A percentile compares a stretch with the other conserved stretches of the same genome.
Evolutionary conservation across 2,329 filamentous ascomycete genomes (phyloP).

Genomic region (Calycina herbarum): DNA sequence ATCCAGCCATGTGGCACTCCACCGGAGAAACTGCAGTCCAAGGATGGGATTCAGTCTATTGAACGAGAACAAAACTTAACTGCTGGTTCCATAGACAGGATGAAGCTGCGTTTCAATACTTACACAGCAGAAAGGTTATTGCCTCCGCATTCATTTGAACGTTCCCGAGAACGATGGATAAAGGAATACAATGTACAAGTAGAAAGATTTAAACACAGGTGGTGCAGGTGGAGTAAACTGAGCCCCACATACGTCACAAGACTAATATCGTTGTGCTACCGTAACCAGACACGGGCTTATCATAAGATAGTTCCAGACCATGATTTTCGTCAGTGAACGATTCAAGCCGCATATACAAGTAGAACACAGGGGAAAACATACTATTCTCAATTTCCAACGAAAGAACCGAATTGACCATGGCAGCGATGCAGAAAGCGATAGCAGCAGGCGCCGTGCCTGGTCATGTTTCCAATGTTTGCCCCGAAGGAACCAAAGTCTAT

Average conservation of each 20-base stretch:
- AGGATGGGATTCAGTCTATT: neutral
- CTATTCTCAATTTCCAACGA: neutral
- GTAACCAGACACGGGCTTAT: no score
- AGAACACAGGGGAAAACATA: no score
- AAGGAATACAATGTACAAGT: no score
- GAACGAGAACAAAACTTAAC: neutral
- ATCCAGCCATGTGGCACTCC: neutral
- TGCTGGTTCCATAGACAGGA: neutral
- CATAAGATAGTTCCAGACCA: no score
- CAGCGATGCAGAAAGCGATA: slow-evolving; percentile 30
- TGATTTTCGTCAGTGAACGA: no score
- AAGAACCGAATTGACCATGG: slow-evolving; percentile 19
- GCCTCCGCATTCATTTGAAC: no score
- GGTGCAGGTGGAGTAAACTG: no score
- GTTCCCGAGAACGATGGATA: no score
- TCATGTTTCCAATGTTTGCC: slow-evolving; percentile 39
- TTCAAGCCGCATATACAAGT: no score
- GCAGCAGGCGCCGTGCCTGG: slow-evolving; percentile 28
- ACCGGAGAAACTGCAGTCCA: neutral
- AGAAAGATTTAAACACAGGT: no score
- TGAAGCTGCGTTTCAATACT: neutral
- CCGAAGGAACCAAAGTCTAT: slow-evolving; percentile 48
- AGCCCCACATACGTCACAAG: no score
- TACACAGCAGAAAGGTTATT: neutral
- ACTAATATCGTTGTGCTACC: no score